Evolutionary conservation across 73 alveolate genomes (phyloP), one percentile per base, ranked within the genome.

Genomic region (Effrenium voratum): DNA sequence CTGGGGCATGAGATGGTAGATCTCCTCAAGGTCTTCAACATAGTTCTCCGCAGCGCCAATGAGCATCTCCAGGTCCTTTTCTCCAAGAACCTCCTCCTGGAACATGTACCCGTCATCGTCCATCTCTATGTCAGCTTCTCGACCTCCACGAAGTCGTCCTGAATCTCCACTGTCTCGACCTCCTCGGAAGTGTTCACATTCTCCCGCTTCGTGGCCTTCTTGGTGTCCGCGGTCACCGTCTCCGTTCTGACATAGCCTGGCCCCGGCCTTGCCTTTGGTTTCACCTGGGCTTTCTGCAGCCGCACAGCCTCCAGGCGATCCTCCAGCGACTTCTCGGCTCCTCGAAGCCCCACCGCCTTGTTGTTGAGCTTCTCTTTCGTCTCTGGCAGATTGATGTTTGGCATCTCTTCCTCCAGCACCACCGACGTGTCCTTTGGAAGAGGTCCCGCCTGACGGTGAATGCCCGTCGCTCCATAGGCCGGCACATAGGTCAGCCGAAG

Each of bases 121-220:
- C 15, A 19, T 19, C 8, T 19, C 2, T 12, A 16, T 19, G 87
- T 4, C 87, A 40, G n/a, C n/a, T 1, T 24, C 60, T 13, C 16
- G 34, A 22, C 63, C 5, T 76, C 63, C 13, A 40, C 43, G 57
- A 1, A 5, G 38, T 24, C 47, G n/a, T n/a, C n/a, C n/a, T n/a
- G n/a, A n/a, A n/a, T n/a, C n/a, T 60, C 60, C 63, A 41, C 87
- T 28, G 63, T 44, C 60, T 76, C 87, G 55, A 43, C 36, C 43
- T 76, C 28, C 87, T 76, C 87, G 3, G 87, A 30, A 0, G 57
- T 43, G 43, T 41, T 40, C 26, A 19, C 60, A 0, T 40, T 28
- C 36, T 76, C 63, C 24, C 91, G 66, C 59, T 75, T 75, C 30
- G 70, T 13, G 13, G 91, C 91, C 32, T 45, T 46, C 68, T 79